These are phyloP conservation scores for Diversispora eburnea DNA, from an alignment of 192 early-diverging fungal species.

Conservation along the genomic window DNA sequence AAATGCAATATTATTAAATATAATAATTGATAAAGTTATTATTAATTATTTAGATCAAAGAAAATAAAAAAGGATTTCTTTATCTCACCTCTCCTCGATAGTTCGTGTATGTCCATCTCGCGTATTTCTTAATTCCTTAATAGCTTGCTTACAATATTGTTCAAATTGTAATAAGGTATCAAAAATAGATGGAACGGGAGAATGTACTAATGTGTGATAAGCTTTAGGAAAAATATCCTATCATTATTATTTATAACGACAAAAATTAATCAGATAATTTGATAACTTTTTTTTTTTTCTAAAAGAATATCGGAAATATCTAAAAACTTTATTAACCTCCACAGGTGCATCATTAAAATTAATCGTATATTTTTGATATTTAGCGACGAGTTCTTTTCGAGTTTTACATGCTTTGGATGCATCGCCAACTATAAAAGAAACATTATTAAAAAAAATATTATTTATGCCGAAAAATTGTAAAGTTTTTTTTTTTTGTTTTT, in stretches of 20 bases:
- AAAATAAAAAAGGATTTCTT: too few relatives aligned
- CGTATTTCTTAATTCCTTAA: slow-evolving; percentile 38
- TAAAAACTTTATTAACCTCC: slow-evolving; percentile 8
- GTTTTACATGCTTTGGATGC: background rate
- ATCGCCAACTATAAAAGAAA: background rate
- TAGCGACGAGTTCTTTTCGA: slow-evolving; percentile 10
- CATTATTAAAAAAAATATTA: background rate
- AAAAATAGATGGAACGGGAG: slow-evolving; percentile 51
- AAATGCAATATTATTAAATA: too few relatives aligned
- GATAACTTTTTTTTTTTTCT: too few relatives aligned
- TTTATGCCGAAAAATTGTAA: background rate
- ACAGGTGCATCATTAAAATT: slow-evolving; percentile 12
- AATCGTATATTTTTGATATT: slow-evolving; percentile 18
- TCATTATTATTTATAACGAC: background rate
- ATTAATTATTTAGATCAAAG: too few relatives aligned
- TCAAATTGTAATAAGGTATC: slow-evolving; percentile 55
- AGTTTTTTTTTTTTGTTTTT: background rate
- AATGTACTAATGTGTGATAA: slow-evolving; percentile 55
- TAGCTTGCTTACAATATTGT: slow-evolving; percentile 47
- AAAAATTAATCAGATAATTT: background rate
- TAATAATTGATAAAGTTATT: too few relatives aligned
- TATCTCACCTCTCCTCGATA: slow-evolving; percentile 35
- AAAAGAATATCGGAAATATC: background rate
- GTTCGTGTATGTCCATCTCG: slow-evolving; percentile 34
- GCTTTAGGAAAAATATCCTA: slow-evolving; percentile 59